Base-by-base conservation (phyloP, 2,329 filamentous ascomycete species). In the Neurospora crassa region DNA sequence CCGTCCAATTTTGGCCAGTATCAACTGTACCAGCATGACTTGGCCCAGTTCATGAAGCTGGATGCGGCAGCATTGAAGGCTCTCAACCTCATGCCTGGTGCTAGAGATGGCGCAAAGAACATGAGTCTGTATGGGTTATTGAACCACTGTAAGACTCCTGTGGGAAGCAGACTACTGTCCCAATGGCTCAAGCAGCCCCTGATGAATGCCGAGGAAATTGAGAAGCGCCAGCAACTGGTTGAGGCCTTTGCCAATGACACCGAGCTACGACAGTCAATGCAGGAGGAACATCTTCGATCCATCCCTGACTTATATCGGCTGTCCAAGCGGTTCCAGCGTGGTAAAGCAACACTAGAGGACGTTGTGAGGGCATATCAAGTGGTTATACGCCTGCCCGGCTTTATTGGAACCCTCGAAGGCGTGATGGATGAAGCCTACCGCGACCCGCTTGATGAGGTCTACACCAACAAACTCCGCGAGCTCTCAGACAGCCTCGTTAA, bases 101-200 rank as follows among this genome's bases (percentile, higher is more conserved):
- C 93, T 0, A 90, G 94, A 74, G 96, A 99, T 78, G 96, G 96
- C 1, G 88, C 93, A n/a, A 98, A 97, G 83, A 96, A 89, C 0
- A 99, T 99, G 96, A 98, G 94, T 78, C 80, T 99, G 69, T 99
- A 92, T 76, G 96, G 96, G 0, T 84, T 99, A 20, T 85, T 99
- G 59, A 98, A 99, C 77, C 94, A 98, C 80, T 99, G 96, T 89
- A 98, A 97, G 81, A 99, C 96, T 1, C 93, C 96, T 0, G 90
- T 97, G 1, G 96, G 96, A 16, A 97, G 94, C 77, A 88, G 96
- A 68, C 81, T 99, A 71, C 84, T 99, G 40, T 91, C 95, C 1
- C 96, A 99, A 79, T 99, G 96, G 96, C 84, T 99, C 70, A 99
- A 99, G 82, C 96, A 99, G 80, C 96, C 96, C 0, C 83, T 99